Conservation (phyloP, 257 asterid genomes). For the Penstemon barbatus region DNA sequence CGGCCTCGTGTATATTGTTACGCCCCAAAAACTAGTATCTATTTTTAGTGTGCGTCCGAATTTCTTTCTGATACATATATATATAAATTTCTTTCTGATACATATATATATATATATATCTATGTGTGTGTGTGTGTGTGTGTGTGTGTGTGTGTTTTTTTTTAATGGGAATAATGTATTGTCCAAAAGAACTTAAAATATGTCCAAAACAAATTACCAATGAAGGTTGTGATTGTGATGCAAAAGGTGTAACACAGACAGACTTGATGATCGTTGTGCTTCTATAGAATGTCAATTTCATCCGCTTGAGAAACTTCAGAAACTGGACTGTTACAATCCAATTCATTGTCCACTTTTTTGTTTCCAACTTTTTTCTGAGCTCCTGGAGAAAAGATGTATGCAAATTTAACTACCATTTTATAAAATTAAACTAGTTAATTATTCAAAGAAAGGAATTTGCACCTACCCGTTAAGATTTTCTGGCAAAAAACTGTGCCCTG, state of each 20-base stretch:
- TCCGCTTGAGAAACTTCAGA: slow-evolving; percentile 14
- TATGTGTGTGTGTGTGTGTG: too few species aligned
- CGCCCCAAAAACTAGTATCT: not conserved
- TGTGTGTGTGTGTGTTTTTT: too few species aligned
- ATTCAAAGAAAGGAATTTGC: not conserved
- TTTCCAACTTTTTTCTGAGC: not conserved
- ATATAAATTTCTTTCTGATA: too few species aligned
- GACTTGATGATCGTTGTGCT: not conserved
- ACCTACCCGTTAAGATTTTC: slow-evolving; percentile 39
- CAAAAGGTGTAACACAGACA: too few species aligned
- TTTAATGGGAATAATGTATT: too few species aligned
- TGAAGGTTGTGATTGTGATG: too few species aligned
- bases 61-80: too few species aligned
- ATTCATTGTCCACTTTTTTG: not conserved
- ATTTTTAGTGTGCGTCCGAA: too few species aligned
- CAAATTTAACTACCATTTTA: not conserved
- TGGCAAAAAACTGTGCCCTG: slow-evolving; percentile 83
- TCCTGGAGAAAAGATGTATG: not conserved
- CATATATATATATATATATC: too few species aligned
- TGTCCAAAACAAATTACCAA: too few species aligned
- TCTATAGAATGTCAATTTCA: not conserved
- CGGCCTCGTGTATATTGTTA: not conserved
- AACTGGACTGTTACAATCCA: slow-evolving; percentile 1
- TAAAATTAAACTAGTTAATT: not conserved
- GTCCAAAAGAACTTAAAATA: too few species aligned